These are phyloP conservation scores for Micractinium sp. DNA, from an alignment of 139 green algal genomes.

Conservation along the genomic window DNA sequence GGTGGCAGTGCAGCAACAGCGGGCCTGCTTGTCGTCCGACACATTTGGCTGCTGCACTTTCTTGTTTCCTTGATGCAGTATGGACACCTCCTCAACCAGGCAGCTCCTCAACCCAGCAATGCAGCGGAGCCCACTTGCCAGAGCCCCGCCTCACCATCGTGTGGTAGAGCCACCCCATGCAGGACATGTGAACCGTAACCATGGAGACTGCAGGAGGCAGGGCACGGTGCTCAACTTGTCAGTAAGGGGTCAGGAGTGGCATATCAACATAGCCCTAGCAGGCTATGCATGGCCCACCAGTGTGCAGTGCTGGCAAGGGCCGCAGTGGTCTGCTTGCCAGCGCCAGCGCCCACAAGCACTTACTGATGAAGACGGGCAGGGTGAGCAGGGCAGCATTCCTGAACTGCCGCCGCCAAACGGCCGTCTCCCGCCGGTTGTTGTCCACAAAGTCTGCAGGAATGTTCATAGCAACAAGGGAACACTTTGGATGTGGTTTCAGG, in stretches of 20 bases:
- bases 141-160: not conserved
- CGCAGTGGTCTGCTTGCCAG: too few relatives aligned
- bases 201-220: conserved; percentile 67
- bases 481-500: too few relatives aligned
- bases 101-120: not conserved
- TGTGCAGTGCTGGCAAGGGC: too few relatives aligned
- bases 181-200: conserved; percentile 76
- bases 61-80: not conserved
- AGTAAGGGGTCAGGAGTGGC: too few relatives aligned
- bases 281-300: too few relatives aligned
- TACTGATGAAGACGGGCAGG: conserved; percentile 84
- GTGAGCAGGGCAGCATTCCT: conserved; percentile 70
- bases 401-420: conserved; percentile 60
- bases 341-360: not conserved
- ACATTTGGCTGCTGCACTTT: not conserved
- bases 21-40: not conserved
- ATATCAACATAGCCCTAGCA: too few relatives aligned
- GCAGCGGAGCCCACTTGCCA: not conserved
- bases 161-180: conserved; percentile 34
- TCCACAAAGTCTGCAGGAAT: conserved; percentile 28
- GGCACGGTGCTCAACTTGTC: too few relatives aligned
- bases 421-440: conserved; percentile 58
- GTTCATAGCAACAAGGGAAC: not conserved
- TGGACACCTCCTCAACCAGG: not conserved
- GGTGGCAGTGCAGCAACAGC: too few relatives aligned